Percentiles rank a stretch among this genome's conserved stretches.
Evolutionary conservation across 345 rosid species (phyloP).

Genomic region (Murraya paniculata): DNA sequence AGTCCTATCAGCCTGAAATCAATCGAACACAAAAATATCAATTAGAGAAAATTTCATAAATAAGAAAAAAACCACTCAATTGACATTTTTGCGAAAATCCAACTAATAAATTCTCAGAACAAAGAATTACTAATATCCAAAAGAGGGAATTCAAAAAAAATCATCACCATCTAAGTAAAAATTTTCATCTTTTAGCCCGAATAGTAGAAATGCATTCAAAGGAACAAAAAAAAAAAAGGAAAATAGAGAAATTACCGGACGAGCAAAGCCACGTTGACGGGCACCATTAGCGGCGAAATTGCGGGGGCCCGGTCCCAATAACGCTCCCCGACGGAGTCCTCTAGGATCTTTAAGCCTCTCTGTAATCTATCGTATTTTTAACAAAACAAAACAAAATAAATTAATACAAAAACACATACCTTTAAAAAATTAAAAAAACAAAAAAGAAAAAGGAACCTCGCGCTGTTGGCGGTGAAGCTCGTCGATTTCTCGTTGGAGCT

Average conservation of each 20-base stretch:
- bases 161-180: too few species aligned
- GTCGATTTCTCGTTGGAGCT: slow-evolving; percentile 80
- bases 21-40: neutral
- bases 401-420: neutral
- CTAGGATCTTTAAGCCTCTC: slow-evolving; percentile 94
- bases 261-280: slow-evolving; percentile 59
- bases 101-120: neutral
- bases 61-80: neutral
- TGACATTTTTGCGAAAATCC: neutral
- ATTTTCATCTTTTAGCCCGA: neutral
- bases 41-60: too few species aligned
- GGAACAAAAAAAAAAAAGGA: neutral
- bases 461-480: slow-evolving; percentile 93
- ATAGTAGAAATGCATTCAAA: neutral
- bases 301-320: slow-evolving; percentile 51
- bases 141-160: too few species aligned
- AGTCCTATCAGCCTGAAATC: slow-evolving; percentile 65
- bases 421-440: neutral
- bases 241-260: slow-evolving; percentile 42
- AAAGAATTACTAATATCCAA: neutral
- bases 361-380: slow-evolving; percentile 48
- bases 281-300: slow-evolving; percentile 55
- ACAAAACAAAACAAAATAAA: neutral
- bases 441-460: slow-evolving; percentile 42
- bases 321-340: slow-evolving; percentile 84